Conservation (phyloP, 2,329 filamentous ascomycete species). For the Chrysoporthe austroafricana region DNA sequence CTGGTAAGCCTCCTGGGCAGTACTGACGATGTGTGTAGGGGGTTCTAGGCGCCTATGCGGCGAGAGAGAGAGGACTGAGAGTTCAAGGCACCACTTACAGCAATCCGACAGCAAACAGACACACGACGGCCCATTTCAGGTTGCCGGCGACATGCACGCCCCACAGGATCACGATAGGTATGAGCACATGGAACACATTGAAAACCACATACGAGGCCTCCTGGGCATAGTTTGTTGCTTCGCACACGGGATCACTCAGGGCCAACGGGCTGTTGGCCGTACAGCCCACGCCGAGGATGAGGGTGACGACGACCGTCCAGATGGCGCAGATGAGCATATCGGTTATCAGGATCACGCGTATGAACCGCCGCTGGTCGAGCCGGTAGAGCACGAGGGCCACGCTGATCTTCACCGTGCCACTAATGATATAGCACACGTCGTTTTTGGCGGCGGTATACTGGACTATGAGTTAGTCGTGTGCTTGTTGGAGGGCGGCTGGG, state of each 20-base stretch:
- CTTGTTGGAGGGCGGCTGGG: not conserved
- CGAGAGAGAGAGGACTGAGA: not conserved
- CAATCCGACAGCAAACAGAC: conserved; percentile 25
- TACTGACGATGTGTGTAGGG: not conserved
- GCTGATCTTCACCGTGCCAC: conserved; percentile 25
- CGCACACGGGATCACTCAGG: conserved; percentile 15
- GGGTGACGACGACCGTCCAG: conserved; percentile 21
- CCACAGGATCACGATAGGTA: conserved; percentile 27
- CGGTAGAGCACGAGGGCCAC: conserved; percentile 26
- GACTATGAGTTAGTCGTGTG: not conserved
- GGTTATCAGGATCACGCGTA: conserved; percentile 19
- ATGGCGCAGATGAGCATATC: conserved; percentile 22
- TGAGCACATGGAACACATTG: conserved; percentile 21
- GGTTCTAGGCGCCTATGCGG: not conserved
- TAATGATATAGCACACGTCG: conserved; percentile 26
- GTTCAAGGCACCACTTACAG: conserved; percentile 21
- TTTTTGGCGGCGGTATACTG: conserved; percentile 22
- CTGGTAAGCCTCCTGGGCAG: not conserved
- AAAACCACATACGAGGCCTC: conserved; percentile 26
- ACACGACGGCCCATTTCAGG: conserved; percentile 23
- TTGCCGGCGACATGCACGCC: conserved; percentile 19
- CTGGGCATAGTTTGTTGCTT: conserved; percentile 21
- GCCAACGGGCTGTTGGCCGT: conserved; percentile 4
- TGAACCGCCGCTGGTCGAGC: conserved; percentile 18
- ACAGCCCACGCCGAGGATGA: conserved; percentile 25